These are phyloP conservation scores for Camellia lanceoleosa DNA, from an alignment of 148 eudicot genomes.

Conservation along the genomic window DNA sequence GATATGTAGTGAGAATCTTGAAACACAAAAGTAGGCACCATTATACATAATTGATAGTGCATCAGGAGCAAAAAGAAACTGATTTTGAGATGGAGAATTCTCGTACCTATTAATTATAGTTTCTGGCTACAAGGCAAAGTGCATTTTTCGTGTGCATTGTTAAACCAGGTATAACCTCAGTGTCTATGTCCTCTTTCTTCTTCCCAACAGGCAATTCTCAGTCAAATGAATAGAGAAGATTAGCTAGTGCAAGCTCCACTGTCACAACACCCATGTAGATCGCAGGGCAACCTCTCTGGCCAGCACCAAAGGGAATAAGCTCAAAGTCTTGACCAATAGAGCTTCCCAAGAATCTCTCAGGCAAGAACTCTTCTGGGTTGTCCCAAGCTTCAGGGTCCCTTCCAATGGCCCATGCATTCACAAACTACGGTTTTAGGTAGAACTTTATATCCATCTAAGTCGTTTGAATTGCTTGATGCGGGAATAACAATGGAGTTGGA, in stretches of 20 bases:
- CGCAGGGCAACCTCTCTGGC: conserved; percentile 43
- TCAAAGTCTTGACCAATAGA: conserved; percentile 25
- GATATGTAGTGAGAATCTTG: too few species aligned
- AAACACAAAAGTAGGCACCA: too few species aligned
- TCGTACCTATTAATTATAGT: too few species aligned
- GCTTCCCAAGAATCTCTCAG: conserved; percentile 37
- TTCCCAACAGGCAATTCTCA: not conserved
- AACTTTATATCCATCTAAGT: conserved; percentile 34
- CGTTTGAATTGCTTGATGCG: conserved; percentile 21
- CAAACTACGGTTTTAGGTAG: conserved; percentile 26
- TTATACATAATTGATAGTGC: too few species aligned
- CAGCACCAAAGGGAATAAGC: conserved; percentile 42
- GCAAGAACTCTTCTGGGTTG: conserved; percentile 28
- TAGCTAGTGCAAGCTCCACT: conserved; percentile 21
- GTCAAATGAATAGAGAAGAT: not conserved
- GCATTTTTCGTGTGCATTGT: too few species aligned
- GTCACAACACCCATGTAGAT: conserved; percentile 26
- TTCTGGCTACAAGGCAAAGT: too few species aligned
- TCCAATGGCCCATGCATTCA: conserved; percentile 31
- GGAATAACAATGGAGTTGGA: conserved; percentile 21
- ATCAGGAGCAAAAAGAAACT: too few species aligned
- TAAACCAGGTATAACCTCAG: conserved; percentile 26
- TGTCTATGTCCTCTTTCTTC: conserved; percentile 30
- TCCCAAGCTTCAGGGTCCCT: conserved; percentile 42
- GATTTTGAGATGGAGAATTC: too few species aligned